Base-by-base conservation (phyloP, 179 eudicot genomes). In the Patellifolia procumbens region DNA sequence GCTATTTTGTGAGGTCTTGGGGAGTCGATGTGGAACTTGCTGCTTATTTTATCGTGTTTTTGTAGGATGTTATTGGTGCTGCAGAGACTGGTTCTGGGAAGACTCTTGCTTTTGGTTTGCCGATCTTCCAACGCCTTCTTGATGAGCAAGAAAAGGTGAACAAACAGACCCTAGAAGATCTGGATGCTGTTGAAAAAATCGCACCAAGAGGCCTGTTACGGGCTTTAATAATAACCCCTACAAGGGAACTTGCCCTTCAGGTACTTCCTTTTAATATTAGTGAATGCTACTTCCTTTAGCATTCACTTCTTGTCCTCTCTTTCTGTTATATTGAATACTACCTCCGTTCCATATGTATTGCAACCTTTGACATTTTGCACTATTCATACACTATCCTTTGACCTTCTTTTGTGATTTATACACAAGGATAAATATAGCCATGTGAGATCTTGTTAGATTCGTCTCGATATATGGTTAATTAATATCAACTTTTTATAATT, bases 81-180 rank as follows among this genome's bases (percentile, higher is more conserved):
- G 98, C 98, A 60, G 98, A 92, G 84, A 95, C 98, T 61, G 98
- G 98, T 28, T 95, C 98, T 68, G 98, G 98, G 65, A 95, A 95
- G 82, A 95, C 98, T 35, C 95, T 95, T 79, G 98, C 97, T 64
- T 95, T 95, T 92, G 98, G 98, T 68, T 83, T 95, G 81, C 97
- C 98, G 20, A 95, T 95, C 78, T 78, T 95, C 66, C 98, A 95
- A 73, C 92, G 98, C 20, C 95, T 95, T 69, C 95, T 95, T 56
- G 97, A 95, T 28, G 98, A 95, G 81, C 90, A 82, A 74, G 98
- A 95, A 66, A 95, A 94, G 82, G 91, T 79, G 42, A 87, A 83
- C 37, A 89, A 82, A 42, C 46, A 81, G 68, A 76, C 80, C 73
- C 55, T 72, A 68, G 93, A 85, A 24, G 88, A 86, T 72, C 84